A percentile compares a stretch with the other conserved stretches of the same genome.
Evolutionary conservation across 2,329 filamentous ascomycete genomes (phyloP).

Genomic region (Penicillium corylophilum): DNA sequence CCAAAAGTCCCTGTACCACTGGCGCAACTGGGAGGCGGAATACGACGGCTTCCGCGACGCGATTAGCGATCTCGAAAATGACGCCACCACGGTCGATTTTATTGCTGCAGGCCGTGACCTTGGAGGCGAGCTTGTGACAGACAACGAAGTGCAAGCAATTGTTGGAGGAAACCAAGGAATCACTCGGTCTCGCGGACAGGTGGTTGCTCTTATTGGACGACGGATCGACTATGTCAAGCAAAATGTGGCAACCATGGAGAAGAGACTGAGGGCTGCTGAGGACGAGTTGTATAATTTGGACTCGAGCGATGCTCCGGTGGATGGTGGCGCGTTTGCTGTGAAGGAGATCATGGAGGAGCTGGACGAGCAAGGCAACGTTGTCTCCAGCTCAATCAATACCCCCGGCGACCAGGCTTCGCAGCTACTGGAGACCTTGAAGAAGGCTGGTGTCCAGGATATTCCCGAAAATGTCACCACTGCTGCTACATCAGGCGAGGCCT

Average conservation of each 20-base stretch:
- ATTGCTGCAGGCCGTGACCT: slow-evolving; percentile 46
- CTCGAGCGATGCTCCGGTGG: slow-evolving; percentile 57
- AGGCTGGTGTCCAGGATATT: slow-evolving; percentile 66
- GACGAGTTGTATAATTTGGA: slow-evolving; percentile 63
- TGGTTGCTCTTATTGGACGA: slow-evolving; percentile 67
- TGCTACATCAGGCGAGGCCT: slow-evolving; percentile 9
- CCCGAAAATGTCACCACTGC: slow-evolving; percentile 20
- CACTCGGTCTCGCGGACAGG: slow-evolving; percentile 59
- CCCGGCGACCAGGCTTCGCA: slow-evolving; percentile 67
- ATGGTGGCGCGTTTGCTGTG: slow-evolving; percentile 72
- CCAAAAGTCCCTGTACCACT: slow-evolving; percentile 74
- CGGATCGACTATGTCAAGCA: slow-evolving; percentile 86
- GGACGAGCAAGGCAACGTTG: slow-evolving; percentile 83
- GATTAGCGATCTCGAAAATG: slow-evolving; percentile 57
- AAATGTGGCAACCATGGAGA: slow-evolving; percentile 73
- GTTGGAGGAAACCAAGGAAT: slow-evolving; percentile 48
- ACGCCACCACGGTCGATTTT: slow-evolving; percentile 55
- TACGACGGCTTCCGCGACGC: slow-evolving; percentile 89
- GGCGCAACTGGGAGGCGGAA: slow-evolving; percentile 87
- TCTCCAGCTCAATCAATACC: slow-evolving; percentile 65
- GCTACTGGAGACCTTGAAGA: slow-evolving; percentile 70
- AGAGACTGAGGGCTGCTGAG: slow-evolving; percentile 68
- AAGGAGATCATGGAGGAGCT: slow-evolving; percentile 91
- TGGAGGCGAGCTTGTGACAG: slow-evolving; percentile 45
- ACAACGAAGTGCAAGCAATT: slow-evolving; percentile 57